These are phyloP conservation scores for Tulasnella sp. DNA, from an alignment of 768 basidiomycete genomes.

Conservation along the genomic window DNA sequence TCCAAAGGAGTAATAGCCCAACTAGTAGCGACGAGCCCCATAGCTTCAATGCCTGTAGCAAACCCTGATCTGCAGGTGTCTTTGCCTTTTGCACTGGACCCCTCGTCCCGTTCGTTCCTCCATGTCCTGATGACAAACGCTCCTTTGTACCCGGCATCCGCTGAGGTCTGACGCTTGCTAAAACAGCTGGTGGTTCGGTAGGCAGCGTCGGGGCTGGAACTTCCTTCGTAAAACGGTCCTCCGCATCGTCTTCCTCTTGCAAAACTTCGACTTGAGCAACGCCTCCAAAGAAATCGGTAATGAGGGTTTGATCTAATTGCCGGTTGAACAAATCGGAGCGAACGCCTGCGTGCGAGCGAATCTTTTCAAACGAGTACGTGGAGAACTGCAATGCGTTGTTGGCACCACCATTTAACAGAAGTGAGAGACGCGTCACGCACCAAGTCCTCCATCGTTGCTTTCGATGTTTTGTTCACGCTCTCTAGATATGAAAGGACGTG, in stretches of 20 bases:
- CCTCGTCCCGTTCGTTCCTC: neutral
- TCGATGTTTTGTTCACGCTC: conserved; percentile 82
- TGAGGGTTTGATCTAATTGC: conserved; percentile 44
- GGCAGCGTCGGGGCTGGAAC: neutral
- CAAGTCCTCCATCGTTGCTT: conserved; percentile 69
- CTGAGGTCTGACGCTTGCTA: neutral
- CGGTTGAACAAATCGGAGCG: conserved; percentile 71
- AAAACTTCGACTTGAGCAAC: conserved; percentile 67
- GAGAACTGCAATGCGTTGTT: conserved; percentile 49
- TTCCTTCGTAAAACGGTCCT: neutral
- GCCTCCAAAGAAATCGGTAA: conserved; percentile 86
- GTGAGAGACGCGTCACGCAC: conserved; percentile 39
- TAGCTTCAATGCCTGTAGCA: neutral
- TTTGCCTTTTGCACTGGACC: neutral
- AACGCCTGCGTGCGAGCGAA: conserved; percentile 84
- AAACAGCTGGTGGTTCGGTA: neutral
- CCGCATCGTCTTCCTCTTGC: neutral
- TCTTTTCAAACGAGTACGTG: conserved; percentile 59
- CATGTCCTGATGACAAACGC: neutral
- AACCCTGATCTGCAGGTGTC: neutral
- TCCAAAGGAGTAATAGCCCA: neutral
- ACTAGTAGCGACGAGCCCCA: neutral
- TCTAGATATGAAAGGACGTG: conserved; percentile 88
- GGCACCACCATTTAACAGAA: neutral
- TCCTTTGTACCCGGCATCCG: neutral